Evolutionary conservation across 2,329 filamentous ascomycete genomes (phyloP), one percentile per base, ranked within the genome.

Genomic region (Botrytis byssoidea): DNA sequence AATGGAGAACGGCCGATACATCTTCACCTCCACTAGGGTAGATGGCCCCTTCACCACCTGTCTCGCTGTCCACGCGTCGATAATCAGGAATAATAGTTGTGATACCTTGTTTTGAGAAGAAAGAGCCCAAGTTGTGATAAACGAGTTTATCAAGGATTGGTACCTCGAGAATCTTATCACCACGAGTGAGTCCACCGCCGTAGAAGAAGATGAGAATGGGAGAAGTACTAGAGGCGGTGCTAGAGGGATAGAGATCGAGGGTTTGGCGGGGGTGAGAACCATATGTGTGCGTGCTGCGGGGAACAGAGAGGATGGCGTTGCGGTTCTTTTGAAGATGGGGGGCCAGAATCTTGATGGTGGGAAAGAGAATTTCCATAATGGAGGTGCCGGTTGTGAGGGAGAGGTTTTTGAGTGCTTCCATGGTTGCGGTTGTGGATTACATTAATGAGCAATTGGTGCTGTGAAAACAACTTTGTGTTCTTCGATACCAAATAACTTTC

Each of bases 1-100:
- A 72, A 32, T 70, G 65, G 10, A 73, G 42, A 16, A 77, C 77
- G 2, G 72, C 25, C 32, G 67, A 60, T 1, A 81, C 74, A 75
- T 81, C 80, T 66, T 81, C 79, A 7, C 77, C 80, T 12, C 80
- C 79, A 44, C 73, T 77, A 18, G 77, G 79, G 22, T 73, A 80
- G 25, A 77, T 72, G 2, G 78, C 80, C 42, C 77, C 79, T 51
- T 80, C 78, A 1, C 78, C 79, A 5, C 77, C 78, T 29, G 48
- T 59, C 10, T 72, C 55, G 2, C 71, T 76, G 42, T 79, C 77
- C 37, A 80, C 79, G 1, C 76, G 76, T 29, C 80, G 65, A 60
- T 81, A 81, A 72, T 81, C 80, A 0, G 78, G 75, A 5, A 79
- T 71, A 2, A 81, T 51, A 2, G 77, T 78, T 0, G 76, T 78